These are phyloP conservation scores for Margaritispora aquatica DNA, from an alignment of 495 filamentous ascomycete genomes.

Conservation along the genomic window DNA sequence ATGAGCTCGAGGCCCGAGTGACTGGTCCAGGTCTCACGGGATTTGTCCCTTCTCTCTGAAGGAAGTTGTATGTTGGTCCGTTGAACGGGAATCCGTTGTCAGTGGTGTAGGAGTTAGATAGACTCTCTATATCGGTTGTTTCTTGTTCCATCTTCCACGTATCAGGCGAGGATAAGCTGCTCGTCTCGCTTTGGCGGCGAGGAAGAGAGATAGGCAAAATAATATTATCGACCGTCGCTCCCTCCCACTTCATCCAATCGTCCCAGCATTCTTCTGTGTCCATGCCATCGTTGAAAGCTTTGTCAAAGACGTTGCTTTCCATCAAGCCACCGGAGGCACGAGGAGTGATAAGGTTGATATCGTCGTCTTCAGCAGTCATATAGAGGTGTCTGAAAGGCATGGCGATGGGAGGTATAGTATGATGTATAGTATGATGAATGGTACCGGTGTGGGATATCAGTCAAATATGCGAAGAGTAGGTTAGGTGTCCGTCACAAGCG, in stretches of 20 bases:
- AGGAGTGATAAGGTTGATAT: slow-evolving; percentile 1
- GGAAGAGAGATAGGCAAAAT: not conserved
- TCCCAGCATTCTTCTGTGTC: slow-evolving; percentile 14
- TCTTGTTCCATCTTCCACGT: slow-evolving; percentile 1
- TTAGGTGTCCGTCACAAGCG: not conserved
- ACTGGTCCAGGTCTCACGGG: not conserved
- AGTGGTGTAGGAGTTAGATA: not conserved
- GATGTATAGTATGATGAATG: not conserved
- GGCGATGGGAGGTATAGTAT: not conserved
- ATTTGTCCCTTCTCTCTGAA: not conserved
- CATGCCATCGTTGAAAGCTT: not conserved
- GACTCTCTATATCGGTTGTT: not conserved
- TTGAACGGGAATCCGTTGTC: not conserved
- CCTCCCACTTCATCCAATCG: slow-evolving; percentile 13
- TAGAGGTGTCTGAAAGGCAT: slow-evolving; percentile 11
- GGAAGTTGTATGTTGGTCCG: not conserved
- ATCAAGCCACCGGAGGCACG: not conserved
- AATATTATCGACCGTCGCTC: not conserved
- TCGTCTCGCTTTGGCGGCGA: not conserved
- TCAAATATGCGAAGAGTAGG: not conserved
- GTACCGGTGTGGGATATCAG: not conserved
- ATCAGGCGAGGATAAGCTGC: slow-evolving; percentile 3
- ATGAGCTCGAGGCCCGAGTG: not conserved
- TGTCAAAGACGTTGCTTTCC: slow-evolving; percentile 11
- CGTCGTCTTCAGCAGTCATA: not conserved